Base-by-base conservation (phyloP, 805 yeast genomes). In the Saccharomycopsis synnaedendra region DNA sequence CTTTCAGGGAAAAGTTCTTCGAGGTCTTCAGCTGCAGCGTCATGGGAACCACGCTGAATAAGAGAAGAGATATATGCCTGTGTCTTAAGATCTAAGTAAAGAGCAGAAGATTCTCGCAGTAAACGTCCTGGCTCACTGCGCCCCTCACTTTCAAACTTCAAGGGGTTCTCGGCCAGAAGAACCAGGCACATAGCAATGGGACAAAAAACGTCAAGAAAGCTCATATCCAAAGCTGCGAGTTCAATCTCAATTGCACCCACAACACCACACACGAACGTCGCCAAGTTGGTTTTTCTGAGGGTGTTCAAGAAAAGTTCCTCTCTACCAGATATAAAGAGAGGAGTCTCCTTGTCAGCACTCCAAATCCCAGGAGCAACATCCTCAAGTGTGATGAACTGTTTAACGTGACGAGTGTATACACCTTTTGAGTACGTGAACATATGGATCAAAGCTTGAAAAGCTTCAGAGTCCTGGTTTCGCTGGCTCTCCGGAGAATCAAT, bases 1-100 rank as follows among this genome's bases (percentile, higher is more conserved):
- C 49, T 42, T 28, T 39, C 56, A 54, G 6, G 55, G 53, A 42
- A 56, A 55, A n/a, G 47, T 31, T 4, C 57, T 44, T 43, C 58
- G 58, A 46, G 56, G 63, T 0, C 97, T 94, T 56, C 85, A 46
- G 83, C 78, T 54, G 89, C 66, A 7, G 86, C 74, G 41, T 82
- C 89, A 52, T 76, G 73, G 1, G 83, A 67, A 54, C 83, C 68
- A 46, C 78, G 76, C 1, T 80, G 71, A 58, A 82, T 85, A 51
- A 89, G 63, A 0, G 95, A 96, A 1, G 96, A 82, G 27, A 93
- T 88, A 59, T 79, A 93, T 0, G 96, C 96, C 63, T 93, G 98
- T 0, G 98, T 93, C 61, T 93, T 93, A 60, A 93, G 71, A 56
- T 93, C 97, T 38, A 93, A 68, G 56, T 73, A 87, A 44, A 93